These are phyloP conservation scores for Penicillium angulare DNA, from an alignment of 495 filamentous ascomycete genomes.

Conservation along the genomic window DNA sequence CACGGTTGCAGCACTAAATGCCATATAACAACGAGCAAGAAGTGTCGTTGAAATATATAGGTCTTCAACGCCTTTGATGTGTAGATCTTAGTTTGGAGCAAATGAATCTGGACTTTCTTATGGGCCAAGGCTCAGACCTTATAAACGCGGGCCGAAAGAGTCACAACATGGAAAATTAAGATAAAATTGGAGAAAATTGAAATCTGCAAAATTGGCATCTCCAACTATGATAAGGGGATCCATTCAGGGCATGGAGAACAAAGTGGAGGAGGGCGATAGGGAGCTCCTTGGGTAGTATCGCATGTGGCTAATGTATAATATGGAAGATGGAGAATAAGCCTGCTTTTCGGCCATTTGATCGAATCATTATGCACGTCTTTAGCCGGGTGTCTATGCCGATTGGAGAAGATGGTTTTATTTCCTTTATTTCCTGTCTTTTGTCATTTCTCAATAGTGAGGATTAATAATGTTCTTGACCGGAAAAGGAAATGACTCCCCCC, in stretches of 20 bases:
- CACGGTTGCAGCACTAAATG: not conserved
- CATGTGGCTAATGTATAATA: no score
- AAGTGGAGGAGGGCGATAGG: no score
- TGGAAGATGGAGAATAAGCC: no score
- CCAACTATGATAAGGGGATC: no score
- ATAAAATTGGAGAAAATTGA: slow-evolving; percentile 20
- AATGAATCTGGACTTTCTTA: not conserved
- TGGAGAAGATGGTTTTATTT: not conserved
- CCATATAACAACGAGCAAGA: not conserved
- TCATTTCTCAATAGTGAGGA: not conserved
- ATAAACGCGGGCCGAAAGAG: slow-evolving; percentile 4
- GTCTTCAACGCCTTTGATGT: no score
- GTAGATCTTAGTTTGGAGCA: no score
- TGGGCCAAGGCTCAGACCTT: not conserved
- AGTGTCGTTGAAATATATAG: no score
- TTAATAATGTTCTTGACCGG: no score
- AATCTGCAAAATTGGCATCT: slow-evolving; percentile 9
- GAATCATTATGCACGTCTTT: not conserved
- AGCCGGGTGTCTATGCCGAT: not conserved
- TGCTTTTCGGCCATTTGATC: not conserved
- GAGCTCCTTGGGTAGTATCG: no score
- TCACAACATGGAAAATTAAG: slow-evolving; percentile 1
- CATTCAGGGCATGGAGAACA: not conserved
- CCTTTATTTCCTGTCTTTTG: not conserved
- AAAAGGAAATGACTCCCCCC: no score